phyloP scores from a whole-genome alignment of 257 asterid species.

The Datura wrightii region DNA sequence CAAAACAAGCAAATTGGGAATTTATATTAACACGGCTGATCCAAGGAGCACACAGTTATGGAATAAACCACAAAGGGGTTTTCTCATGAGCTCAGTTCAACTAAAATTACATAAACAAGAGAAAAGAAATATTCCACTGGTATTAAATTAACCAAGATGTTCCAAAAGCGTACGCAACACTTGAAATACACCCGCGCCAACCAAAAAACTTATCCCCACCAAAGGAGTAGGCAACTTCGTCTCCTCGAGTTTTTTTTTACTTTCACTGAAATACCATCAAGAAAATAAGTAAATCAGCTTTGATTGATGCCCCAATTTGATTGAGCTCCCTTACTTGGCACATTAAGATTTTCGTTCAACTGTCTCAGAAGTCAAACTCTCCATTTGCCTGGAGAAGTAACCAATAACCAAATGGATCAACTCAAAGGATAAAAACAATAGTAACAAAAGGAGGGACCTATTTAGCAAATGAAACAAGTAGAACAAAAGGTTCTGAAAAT shows the following conservation, averaged over 20 bases:
- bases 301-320: conserved; percentile 9
- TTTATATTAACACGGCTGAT: conserved; percentile 22
- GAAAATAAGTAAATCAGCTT: conserved; percentile 21
- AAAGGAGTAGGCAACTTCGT: conserved; percentile 31
- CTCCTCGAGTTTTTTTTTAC: conserved; percentile 42
- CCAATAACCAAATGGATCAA: neutral
- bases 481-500: neutral
- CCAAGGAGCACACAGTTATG: conserved; percentile 19
- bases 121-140: neutral
- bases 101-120: neutral
- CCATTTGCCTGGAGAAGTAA: conserved; percentile 71
- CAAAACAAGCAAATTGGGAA: conserved; percentile 18
- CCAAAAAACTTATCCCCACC: conserved; percentile 43
- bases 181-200: conserved; percentile 47
- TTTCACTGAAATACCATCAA: conserved; percentile 14
- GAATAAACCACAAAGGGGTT: neutral
- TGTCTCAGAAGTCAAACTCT: conserved; percentile 80
- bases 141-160: conserved; percentile 34
- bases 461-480: neutral
- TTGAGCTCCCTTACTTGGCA: conserved; percentile 25
- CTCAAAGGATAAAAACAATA: neutral
- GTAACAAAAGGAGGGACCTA: neutral
- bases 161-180: conserved; percentile 21
- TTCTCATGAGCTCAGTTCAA: neutral
- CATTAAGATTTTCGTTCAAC: conserved; percentile 29